phyloP scores from a whole-genome alignment of 2,329 filamentous ascomycete genomes.

The Xylariomycetidae sp. region DNA sequence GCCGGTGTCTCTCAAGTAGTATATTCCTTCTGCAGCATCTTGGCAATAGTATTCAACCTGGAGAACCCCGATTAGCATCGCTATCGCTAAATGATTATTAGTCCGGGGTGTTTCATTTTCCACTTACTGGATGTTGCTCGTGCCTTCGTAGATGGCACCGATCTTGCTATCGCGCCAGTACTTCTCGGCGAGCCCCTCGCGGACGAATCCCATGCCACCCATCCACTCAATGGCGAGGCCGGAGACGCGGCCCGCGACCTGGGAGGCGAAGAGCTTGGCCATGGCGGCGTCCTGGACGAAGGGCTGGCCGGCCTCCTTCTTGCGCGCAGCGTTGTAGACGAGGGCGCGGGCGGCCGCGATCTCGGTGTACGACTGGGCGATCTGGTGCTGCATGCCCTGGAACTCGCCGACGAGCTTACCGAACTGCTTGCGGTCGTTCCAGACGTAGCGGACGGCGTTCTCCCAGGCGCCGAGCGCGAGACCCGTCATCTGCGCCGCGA shows the following conservation, averaged over 20 bases:
- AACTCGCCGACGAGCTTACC: constrained; percentile 91
- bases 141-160: constrained; percentile 94
- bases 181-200: constrained; percentile 96
- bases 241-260: constrained; percentile 84
- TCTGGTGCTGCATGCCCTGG: constrained; percentile 99
- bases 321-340: constrained; percentile 92
- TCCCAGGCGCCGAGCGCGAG: constrained; percentile 92
- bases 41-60: constrained; percentile 60
- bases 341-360: constrained; percentile 87
- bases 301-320: constrained; percentile 95
- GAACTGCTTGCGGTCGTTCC: constrained; percentile 98
- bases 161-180: constrained; percentile 98
- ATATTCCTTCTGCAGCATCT: constrained; percentile 59
- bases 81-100: neutral
- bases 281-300: constrained; percentile 96
- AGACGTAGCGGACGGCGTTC: constrained; percentile 91
- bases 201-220: constrained; percentile 98
- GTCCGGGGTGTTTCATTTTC: neutral
- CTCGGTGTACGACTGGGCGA: constrained; percentile 92
- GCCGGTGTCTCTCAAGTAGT: constrained; percentile 37
- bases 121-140: constrained; percentile 67
- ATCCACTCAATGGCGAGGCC: constrained; percentile 95
- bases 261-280: constrained; percentile 93
- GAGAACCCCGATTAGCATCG: constrained; percentile 19
- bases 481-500: constrained; percentile 98